Base-by-base conservation (phyloP, 331 rosid genomes). In the Pyracantha coccinea region DNA sequence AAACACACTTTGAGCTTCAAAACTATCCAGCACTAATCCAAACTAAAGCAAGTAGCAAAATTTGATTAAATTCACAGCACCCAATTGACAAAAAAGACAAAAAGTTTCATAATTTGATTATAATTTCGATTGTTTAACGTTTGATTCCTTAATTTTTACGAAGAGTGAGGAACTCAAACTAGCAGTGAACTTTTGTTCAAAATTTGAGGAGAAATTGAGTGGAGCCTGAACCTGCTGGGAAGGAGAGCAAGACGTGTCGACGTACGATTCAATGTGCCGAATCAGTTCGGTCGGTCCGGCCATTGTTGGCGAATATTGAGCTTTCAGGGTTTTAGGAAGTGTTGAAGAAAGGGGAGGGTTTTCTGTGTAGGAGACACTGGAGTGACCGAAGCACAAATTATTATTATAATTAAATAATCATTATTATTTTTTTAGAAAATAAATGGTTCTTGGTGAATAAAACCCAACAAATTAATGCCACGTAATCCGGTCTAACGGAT, bases 191-290 rank as follows among this genome's bases (percentile, higher is more conserved):
- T 38, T 10, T 38, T 38, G 14, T 10, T 38, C 10, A 38, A 38
- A 38, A 38, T 10, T 38, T 10, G 45, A 38, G 45, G 45, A 38
- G 45, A 38, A 38, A 10, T 38, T 10, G 45, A 38, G 45, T 38
- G 45, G 45, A 66, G 41, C 15, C 52, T 23, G 78, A 72, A 94
- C 99, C 97, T 92, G 93, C 55, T 86, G 88, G 66, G 82, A 4
- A 16, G 82, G 84, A 70, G 97, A 61, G 17, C 93, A 74, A 79
- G 96, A 87, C 3, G 87, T 75, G 45, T 38, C 45, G 45, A 38
- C 45, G 45, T 38, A 38, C 45, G 14, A 38, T 79, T 92, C 97
- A 75, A 92, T 86, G 85, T 75, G 83, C 69, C 69, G 86, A 77
- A 81, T 83, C 81, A 92, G 80, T 47, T 84, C 80, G 76, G 75